Evolutionary conservation across 352 stramenopile genomes (phyloP).

Genomic region (Phytopythium vexans): DNA sequence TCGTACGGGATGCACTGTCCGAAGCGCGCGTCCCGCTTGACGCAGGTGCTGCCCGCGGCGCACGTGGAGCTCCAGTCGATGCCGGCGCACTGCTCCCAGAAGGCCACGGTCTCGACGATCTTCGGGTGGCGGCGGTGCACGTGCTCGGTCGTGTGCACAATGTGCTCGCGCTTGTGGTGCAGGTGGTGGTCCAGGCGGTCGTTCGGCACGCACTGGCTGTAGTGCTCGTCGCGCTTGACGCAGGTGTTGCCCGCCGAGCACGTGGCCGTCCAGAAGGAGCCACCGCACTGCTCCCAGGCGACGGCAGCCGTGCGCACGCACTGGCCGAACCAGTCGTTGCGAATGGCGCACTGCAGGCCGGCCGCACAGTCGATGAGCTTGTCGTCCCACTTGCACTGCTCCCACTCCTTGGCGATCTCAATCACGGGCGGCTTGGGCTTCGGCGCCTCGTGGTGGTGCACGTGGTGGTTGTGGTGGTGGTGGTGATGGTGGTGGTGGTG

Average conservation of each 20-base stretch:
- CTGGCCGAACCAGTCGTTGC: conserved; percentile 22
- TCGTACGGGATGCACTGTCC: too few relatives aligned
- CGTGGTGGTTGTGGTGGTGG: too few relatives aligned
- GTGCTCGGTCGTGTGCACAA: too few relatives aligned
- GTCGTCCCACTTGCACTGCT: conserved; percentile 28
- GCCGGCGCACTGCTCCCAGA: too few relatives aligned
- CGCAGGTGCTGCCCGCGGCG: too few relatives aligned
- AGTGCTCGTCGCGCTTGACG: conserved; percentile 17
- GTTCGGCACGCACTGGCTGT: conserved; percentile 26
- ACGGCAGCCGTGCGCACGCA: conserved; percentile 20
- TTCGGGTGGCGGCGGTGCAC: too few relatives aligned
- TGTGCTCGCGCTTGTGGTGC: conserved; percentile 8
- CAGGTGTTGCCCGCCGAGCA: conserved; percentile 23
- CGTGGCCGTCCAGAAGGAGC: conserved; percentile 11
- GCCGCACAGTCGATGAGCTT: conserved; percentile 21
- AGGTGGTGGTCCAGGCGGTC: conserved; percentile 18
- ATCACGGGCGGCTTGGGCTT: too few relatives aligned
- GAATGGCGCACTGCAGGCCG: conserved; percentile 21
- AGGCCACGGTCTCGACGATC: too few relatives aligned
- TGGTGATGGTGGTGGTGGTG: too few relatives aligned
- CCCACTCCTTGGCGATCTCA: conserved; percentile 13
- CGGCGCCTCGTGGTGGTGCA: conserved; percentile 9
- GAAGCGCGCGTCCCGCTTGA: too few relatives aligned
- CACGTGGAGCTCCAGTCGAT: too few relatives aligned
- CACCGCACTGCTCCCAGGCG: conserved; percentile 23